A percentile compares a stretch with the other conserved stretches of the same genome.
phyloP scores from a whole-genome alignment of 139 green algal species.

The Haematococcus lacustris region DNA sequence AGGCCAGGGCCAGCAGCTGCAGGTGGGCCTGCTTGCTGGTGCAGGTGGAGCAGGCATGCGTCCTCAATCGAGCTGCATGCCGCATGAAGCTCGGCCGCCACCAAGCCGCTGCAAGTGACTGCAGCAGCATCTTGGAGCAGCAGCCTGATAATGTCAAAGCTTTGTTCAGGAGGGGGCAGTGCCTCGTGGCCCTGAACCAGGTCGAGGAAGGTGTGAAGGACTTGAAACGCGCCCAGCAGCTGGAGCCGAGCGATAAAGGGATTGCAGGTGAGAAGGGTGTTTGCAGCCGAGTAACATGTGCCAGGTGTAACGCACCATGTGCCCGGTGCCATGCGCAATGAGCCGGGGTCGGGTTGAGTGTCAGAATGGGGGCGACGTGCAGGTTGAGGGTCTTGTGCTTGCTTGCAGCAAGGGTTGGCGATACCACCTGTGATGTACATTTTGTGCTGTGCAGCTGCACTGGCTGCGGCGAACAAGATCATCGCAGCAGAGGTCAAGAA shows the following conservation, averaged over 20 bases:
- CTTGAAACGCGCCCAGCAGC: conserved; percentile 18
- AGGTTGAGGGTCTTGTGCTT: not conserved
- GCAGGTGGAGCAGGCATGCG: not conserved
- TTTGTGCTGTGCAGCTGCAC: conserved; percentile 4
- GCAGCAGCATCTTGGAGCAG: conserved; percentile 26
- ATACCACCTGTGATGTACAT: too few relatives aligned
- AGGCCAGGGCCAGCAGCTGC: too few relatives aligned
- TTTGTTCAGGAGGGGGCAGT: conserved; percentile 30
- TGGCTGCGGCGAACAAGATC: conserved; percentile 14
- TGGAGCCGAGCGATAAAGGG: conserved; percentile 26
- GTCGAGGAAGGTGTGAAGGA: conserved; percentile 13
- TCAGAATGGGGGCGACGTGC: not conserved
- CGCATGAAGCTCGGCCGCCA: conserved; percentile 21
- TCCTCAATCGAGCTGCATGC: conserved; percentile 21
- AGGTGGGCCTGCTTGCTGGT: too few relatives aligned
- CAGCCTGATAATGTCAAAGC: conserved; percentile 29
- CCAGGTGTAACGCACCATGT: not conserved
- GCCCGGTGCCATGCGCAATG: not conserved
- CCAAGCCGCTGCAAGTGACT: conserved; percentile 20
- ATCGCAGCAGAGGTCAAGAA: conserved; percentile 19
- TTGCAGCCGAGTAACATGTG: not conserved
- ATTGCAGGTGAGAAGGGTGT: conserved; percentile 10
- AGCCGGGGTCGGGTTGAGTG: not conserved
- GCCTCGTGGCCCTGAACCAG: conserved; percentile 16
- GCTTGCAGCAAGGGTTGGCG: not conserved